Base-by-base conservation (phyloP, 2,329 filamentous ascomycete genomes). In the Ophiocordyceps robertsii region DNA sequence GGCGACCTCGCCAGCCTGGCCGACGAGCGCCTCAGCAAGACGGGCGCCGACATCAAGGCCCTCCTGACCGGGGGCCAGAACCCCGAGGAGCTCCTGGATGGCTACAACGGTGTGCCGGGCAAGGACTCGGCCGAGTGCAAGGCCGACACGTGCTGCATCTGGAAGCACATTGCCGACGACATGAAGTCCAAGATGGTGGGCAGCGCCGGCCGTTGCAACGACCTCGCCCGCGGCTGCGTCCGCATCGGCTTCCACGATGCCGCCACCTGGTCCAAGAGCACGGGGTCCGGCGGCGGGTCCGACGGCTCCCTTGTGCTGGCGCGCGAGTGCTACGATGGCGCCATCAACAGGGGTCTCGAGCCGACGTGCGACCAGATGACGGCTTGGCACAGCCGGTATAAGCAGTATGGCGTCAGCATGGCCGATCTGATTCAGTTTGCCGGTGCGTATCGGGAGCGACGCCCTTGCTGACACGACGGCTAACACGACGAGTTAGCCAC, bases 341-440 rank as follows among this genome's bases (percentile, higher is more conserved):
- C n/a, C 1, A 63, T 64, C 16, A 69, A 76, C 53, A 61, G 60
- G 24, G 70, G 69, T 2, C 56, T 76, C 3, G 56, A 63, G 42
- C 56, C 55, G 4, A 67, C 68, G 32, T 63, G 66, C 39, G 43
- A 40, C 4, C 53, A 62, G 19, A 61, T 67, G 30, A 50, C 56
- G n/a, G 46, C 39, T 11, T 63, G 69, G 49, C 61, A 62, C 40
- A 41, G 52, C 24, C 62, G 66, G 44, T 69, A 64, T 49, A 58
- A 61, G 37, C 45, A 47, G 31, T 61, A 56, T 39, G 49, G 52
- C n/a, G 61, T 75, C 30, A 59, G 63, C 12, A 68, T 69, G 49
- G 72, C 70, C 17, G 73, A 77, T 49, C 56, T 76, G n/a, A 65
- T 73, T 19, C 70, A 75, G 51, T 66, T 73, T 47, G 68, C 65